Evolutionary conservation across 1,284 basidiomycete genomes (phyloP), one percentile per base, ranked within the genome.

Genomic region (Moniliophthora roreri): DNA sequence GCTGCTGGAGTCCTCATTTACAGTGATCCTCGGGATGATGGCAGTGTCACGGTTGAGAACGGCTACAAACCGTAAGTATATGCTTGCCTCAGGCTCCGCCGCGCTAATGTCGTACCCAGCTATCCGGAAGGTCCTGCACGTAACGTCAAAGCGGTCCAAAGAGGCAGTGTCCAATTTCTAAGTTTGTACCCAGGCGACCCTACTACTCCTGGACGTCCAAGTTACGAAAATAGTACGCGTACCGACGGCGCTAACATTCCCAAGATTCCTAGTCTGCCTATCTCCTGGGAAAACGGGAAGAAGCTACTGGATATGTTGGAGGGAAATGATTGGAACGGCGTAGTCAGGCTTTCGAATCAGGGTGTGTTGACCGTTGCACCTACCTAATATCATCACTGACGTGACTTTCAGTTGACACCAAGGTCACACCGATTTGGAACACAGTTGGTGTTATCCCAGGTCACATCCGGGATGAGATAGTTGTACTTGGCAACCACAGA

Each of bases 21-120:
- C 72, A 85, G 85, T 13, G 95, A 98, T 70, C 89, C 91, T 11
- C 85, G 85, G 51, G 93, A 97, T 64, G 94, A 98, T 63, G 93
- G 93, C 18, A 80, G 78, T 38, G 85, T 94, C 28, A 93, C 87
- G 2, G 81, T 82, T 18, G 82, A 81, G 54, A 93, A 95, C 58
- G 91, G 90, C 2, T 91, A 86, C 63, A 69, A 76, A 40, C 74
- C 84, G 15, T 91, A 32, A 32, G 28, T 32, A 11, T n/a, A n/a
- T n/a, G n/a, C n/a, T n/a, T n/a, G 28, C 28, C 28, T 32, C 28
- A 6, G 28, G 6, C 11, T 32, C 28, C 11, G 28, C 28, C 11
- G 7, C 11, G 7, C 28, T 32, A 11, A 32, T 32, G 7, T 11
- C 28, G 11, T 6, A 32, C 7, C 11, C 28, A 32, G 28, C 7